phyloP scores from a whole-genome alignment of 2,329 filamentous ascomycete genomes.

The Bipolaris zeicola region DNA sequence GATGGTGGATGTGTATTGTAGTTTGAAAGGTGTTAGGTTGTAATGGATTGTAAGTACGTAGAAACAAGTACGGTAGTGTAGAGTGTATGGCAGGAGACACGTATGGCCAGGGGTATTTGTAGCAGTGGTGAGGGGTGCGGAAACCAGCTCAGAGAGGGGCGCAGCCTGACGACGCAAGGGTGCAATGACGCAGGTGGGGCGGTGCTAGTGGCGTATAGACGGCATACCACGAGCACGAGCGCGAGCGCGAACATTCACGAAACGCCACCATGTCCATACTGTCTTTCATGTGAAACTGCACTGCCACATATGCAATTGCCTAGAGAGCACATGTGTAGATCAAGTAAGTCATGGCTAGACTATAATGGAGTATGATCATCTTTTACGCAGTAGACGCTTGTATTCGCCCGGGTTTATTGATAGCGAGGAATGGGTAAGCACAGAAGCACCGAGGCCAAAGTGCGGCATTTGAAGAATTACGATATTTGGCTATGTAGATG shows the following conservation, averaged over 20 bases:
- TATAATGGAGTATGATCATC: not conserved
- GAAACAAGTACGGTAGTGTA: not conserved
- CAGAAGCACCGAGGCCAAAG: not conserved
- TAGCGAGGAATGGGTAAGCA: not conserved
- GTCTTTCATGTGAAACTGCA: slow-evolving; percentile 15
- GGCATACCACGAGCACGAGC: slow-evolving; percentile 12
- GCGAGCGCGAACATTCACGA: slow-evolving; percentile 29
- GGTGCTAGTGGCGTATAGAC: slow-evolving; percentile 19
- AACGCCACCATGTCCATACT: slow-evolving; percentile 4
- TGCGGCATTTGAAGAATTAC: not conserved
- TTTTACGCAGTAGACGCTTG: not conserved
- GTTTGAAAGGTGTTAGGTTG: not conserved
- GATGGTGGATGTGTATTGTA: slow-evolving; percentile 23
- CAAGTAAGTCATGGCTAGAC: not conserved
- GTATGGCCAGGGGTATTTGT: slow-evolving; percentile 18
- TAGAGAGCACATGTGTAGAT: too few species aligned
- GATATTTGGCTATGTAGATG: not conserved
- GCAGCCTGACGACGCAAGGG: slow-evolving; percentile 11
- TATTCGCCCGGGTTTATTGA: not conserved
- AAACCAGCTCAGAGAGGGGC: slow-evolving; percentile 24
- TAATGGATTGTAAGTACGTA: not conserved
- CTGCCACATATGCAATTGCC: not conserved
- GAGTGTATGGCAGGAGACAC: not conserved
- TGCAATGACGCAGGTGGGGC: slow-evolving; percentile 30
- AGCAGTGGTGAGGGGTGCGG: slow-evolving; percentile 19